Evolutionary conservation across 345 rosid genomes (phyloP).

Genomic region (Gossypium stocksii): DNA sequence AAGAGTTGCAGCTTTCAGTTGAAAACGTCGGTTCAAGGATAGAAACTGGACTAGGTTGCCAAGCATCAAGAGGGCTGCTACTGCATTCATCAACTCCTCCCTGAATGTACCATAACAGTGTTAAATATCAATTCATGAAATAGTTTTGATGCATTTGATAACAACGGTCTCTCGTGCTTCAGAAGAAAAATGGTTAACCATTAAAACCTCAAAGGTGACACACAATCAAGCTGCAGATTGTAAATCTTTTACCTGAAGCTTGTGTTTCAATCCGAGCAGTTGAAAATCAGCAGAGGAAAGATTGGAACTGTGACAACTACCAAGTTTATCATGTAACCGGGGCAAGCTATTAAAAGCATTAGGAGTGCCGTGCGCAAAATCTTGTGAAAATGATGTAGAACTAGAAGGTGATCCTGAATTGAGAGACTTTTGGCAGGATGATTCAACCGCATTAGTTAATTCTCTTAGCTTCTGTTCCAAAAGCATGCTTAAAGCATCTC

Average conservation of each 20-base stretch:
- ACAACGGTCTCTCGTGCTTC: neutral
- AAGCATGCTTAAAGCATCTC: slow-evolving; percentile 75
- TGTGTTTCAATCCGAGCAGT: slow-evolving; percentile 24
- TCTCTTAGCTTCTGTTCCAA: slow-evolving; percentile 86
- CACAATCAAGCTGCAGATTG: neutral
- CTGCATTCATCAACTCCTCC: slow-evolving; percentile 48
- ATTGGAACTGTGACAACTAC: slow-evolving; percentile 22
- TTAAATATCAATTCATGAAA: slow-evolving; percentile 6
- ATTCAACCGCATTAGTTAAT: slow-evolving; percentile 50
- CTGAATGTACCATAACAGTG: slow-evolving; percentile 26
- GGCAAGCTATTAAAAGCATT: slow-evolving; percentile 19
- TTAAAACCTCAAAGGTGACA: neutral
- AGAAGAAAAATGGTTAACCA: neutral
- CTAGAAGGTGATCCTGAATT: slow-evolving; percentile 29
- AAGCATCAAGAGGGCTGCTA: slow-evolving; percentile 32
- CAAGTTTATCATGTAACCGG: slow-evolving; percentile 20
- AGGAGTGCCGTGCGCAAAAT: slow-evolving; percentile 14
- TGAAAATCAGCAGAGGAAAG: slow-evolving; percentile 26
- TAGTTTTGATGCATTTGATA: neutral
- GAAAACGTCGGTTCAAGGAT: slow-evolving; percentile 56
- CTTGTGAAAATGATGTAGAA: slow-evolving; percentile 30
- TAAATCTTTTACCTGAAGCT: slow-evolving; percentile 42
- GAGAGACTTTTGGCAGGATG: slow-evolving; percentile 42
- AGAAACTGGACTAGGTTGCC: slow-evolving; percentile 72
- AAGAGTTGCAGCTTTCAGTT: slow-evolving; percentile 58